Evolutionary conservation across 495 filamentous ascomycete genomes (phyloP).

Genomic region (Neurospora sp.): DNA sequence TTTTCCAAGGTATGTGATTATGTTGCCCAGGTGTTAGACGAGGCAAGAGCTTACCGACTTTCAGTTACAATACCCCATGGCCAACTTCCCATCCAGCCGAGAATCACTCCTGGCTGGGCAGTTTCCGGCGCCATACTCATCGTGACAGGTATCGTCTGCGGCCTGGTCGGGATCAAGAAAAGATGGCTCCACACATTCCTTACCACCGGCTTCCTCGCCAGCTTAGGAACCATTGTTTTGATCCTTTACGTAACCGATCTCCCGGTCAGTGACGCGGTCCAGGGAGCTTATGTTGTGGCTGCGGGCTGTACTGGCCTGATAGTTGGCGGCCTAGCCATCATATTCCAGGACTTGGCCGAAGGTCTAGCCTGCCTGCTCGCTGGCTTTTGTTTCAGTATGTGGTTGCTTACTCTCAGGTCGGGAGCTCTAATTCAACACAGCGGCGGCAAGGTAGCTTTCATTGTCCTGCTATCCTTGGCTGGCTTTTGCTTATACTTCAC

Average conservation of each 20-base stretch:
- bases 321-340: constrained; percentile 62
- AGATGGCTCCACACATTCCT: constrained; percentile 75
- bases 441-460: constrained; percentile 60
- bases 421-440: constrained; percentile 61
- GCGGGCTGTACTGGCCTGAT: constrained; percentile 63
- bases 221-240: constrained; percentile 67
- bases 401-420: constrained; percentile 67
- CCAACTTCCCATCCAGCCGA: constrained; percentile 60
- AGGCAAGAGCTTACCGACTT: not conserved
- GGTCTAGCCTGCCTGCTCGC: constrained; percentile 79
- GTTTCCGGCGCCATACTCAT: constrained; percentile 72
- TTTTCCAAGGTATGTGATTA: not conserved
- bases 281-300: constrained; percentile 85
- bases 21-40: not conserved
- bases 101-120: constrained; percentile 68
- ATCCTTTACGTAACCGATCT: constrained; percentile 86
- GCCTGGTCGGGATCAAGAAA: constrained; percentile 76
- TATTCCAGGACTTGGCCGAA: constrained; percentile 82
- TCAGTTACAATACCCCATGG: constrained; percentile 31
- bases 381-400: constrained; percentile 85
- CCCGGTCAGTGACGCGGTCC: constrained; percentile 63
- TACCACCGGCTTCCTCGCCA: constrained; percentile 62
- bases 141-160: constrained; percentile 54
- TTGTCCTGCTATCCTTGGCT: constrained; percentile 56
- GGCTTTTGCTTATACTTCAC: constrained; percentile 69